Evolutionary conservation across 176 grass and related monocot species (phyloP).

Genomic region (Poa annua): DNA sequence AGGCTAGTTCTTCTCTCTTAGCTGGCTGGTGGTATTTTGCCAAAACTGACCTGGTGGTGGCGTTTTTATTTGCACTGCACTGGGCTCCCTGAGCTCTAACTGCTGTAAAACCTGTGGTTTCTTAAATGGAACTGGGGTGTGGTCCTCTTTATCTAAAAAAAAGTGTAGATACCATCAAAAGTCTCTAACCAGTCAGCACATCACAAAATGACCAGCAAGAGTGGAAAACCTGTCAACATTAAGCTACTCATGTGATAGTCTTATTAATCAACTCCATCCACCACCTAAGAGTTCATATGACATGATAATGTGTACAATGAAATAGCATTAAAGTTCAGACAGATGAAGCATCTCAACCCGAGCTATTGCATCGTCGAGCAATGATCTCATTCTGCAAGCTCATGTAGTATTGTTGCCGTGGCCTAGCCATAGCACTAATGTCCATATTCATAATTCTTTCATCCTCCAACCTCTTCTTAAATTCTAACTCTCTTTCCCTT

Average conservation of each 20-base stretch:
- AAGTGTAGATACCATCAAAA: background rate
- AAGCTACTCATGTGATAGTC: background rate
- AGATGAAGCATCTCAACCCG: constrained; percentile 22
- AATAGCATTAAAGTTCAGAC: background rate
- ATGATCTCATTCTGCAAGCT: constrained; percentile 30
- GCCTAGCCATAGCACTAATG: constrained; percentile 9
- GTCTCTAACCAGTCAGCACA: background rate
- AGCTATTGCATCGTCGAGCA: constrained; percentile 11
- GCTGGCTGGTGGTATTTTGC: no score
- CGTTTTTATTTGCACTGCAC: no score
- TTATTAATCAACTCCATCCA: background rate
- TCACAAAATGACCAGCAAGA: background rate
- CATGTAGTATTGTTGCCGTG: constrained; percentile 21
- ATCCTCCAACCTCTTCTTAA: constrained; percentile 28
- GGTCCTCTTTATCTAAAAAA: no score
- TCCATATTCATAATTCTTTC: constrained; percentile 22
- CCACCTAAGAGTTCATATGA: background rate
- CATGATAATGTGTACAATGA: background rate
- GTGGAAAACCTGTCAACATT: background rate
- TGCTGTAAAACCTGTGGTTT: no score
- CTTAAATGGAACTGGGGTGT: no score
- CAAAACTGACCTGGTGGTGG: no score
- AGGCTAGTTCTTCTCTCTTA: no score
- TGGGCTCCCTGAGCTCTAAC: no score
- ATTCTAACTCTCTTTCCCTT: constrained; percentile 25